Evolutionary conservation across 768 basidiomycete genomes (phyloP), one percentile per base, ranked within the genome.

Genomic region (Pleurotus eryngii): DNA sequence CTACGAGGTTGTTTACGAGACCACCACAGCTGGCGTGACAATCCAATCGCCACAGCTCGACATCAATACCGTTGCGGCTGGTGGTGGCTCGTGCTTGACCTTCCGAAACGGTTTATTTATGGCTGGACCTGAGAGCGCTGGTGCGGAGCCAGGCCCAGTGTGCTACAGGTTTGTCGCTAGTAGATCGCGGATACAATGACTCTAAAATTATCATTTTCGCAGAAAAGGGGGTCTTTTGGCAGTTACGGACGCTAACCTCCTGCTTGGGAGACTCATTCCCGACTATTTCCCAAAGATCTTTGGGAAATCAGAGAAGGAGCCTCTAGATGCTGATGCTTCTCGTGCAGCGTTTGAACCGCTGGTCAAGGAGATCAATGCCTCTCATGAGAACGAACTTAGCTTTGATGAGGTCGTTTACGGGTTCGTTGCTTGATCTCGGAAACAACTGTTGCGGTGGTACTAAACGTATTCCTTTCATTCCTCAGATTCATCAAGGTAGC

Each of bases 271-370:
- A 0, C 81, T 98, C 46, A 78, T 97, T 5, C 91, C 94, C 0
- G 87, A 90, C 57, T 92, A 89, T 68, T 97, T 97, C 76, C 95
- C 95, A 1, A 94, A 93, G 71, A 97, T 96, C 57, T 98, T 97
- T 64, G 95, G 95, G 20, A 86, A 89, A 65, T 84, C 82, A 1
- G 95, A 95, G 71, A 85, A 90, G 64, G 91, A 97, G 64, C 81
- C 89, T 2, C 72, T 97, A 20, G 93, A 97, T 65, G 72, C 79
- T 4, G 81, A 89, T 22, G 92, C 92, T 2, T 87, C 90, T 1
- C 70, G 74, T 14, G 64, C 62, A 0, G 83, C 84, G 6, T 95
- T 97, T 61, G 86, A 90, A 63, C 74, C 76, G 53, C 67, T 96
- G 4, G 81, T 83, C 0, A 69, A 77, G 51, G 81, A 88, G 55